Evolutionary conservation across 768 basidiomycete species (phyloP), one percentile per base, ranked within the genome.

Genomic region (Hortiboletus campestris): DNA sequence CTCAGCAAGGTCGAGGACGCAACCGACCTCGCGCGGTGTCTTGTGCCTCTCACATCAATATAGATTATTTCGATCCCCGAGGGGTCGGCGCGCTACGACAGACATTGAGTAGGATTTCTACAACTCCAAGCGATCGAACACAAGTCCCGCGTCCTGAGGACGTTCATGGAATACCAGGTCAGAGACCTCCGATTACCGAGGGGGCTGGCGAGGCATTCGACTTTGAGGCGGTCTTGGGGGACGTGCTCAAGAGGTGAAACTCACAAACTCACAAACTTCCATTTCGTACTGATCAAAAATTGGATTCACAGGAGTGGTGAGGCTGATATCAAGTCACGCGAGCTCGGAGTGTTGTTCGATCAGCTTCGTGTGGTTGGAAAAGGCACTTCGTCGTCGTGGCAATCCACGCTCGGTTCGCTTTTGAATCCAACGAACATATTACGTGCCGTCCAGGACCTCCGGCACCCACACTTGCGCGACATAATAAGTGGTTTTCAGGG

Each of bases 331-430:
- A 76, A 77, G 58, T 53, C 70, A 1, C 78, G 85, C 22, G 75
- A 82, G 47, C 78, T 88, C 4, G 87, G 86, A 0, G 84, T 89
- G 12, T 58, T 77, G 41, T 88, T 89, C 56, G 66, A 81, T 49
- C 71, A 83, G 34, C 76, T 89, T 17, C 74, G 73, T 0, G 88
- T 89, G 8, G 75, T 81, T 22, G 88, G 86, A 3, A 61, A 83
- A 8, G 85, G 85, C 6, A 71, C 82, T 1, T 71, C 81, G 0
- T 81, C 81, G 0, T 79, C 78, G 9, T 78, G 78, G 49, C 83
- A 84, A 57, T 62, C 77, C 1, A 89, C 85, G 0, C 66, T 94
- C 5, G 83, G 81, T n/a, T 85, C 85, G 25, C 64, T 79, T 3
- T 73, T 89, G 44, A 82, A 88, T 66, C 83, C 83, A 0, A 44